These are phyloP conservation scores for Akebia trifoliata DNA, from an alignment of 164 flowering plant genomes.

Conservation along the genomic window DNA sequence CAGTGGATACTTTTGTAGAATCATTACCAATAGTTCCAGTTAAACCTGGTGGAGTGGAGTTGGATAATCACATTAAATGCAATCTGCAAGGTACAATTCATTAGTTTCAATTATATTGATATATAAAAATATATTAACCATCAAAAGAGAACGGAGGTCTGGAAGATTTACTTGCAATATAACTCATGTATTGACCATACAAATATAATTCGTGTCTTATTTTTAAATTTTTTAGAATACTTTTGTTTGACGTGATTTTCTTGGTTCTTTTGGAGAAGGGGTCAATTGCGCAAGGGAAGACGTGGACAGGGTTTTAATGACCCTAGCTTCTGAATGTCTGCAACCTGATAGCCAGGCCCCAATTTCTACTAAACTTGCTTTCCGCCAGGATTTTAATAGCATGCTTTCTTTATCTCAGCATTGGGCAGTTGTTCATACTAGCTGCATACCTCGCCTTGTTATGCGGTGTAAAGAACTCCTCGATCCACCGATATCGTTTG, in stretches of 20 bases:
- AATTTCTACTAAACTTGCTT: constrained; percentile 20
- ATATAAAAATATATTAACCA: no score
- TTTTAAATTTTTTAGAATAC: background rate
- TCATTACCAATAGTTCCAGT: constrained; percentile 31
- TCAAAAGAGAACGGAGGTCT: no score
- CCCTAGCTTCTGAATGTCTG: constrained; percentile 50
- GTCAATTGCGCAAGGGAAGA: constrained; percentile 48
- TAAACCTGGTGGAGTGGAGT: constrained; percentile 18
- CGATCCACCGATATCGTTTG: constrained; percentile 33
- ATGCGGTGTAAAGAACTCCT: constrained; percentile 44
- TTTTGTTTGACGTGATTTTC: constrained; percentile 6
- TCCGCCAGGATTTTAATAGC: constrained; percentile 34
- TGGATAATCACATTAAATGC: constrained; percentile 42
- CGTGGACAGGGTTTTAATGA: constrained; percentile 49
- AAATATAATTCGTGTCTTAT: background rate
- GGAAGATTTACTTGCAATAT: no score
- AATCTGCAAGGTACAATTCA: constrained; percentile 75
- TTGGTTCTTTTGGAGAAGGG: constrained; percentile 31
- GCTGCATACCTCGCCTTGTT: constrained; percentile 56
- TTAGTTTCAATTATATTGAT: no score
- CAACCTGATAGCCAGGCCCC: constrained; percentile 38
- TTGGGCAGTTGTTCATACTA: constrained; percentile 65
- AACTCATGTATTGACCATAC: no score
- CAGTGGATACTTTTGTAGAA: constrained; percentile 32
- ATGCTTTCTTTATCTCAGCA: constrained; percentile 50